phyloP scores from a whole-genome alignment of 2,329 filamentous ascomycete species.

The Westerdykella aurantiaca region DNA sequence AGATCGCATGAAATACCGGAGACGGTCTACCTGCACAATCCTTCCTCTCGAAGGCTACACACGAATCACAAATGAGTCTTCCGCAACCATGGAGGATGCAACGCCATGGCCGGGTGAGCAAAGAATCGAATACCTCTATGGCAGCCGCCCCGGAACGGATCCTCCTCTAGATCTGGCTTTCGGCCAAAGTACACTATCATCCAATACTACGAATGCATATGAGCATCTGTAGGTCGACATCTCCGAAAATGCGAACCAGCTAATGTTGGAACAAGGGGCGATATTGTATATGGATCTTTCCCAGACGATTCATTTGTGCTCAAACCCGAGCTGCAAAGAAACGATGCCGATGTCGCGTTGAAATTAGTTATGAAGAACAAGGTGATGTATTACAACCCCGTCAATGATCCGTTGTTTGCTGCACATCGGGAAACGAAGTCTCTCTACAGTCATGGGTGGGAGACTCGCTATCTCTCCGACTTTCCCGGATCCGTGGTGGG shows the following conservation, averaged over 20 bases:
- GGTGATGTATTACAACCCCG: slow-evolving; percentile 3
- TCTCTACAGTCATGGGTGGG: slow-evolving; percentile 1
- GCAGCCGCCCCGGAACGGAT: too few relatives aligned
- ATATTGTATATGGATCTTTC: too few relatives aligned
- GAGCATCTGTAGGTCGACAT: background rate
- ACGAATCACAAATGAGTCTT: background rate
- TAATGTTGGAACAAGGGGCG: too few relatives aligned
- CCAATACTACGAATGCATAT: background rate
- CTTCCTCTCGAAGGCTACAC: slow-evolving; percentile 2
- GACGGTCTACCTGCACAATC: slow-evolving; percentile 1
- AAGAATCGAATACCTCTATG: background rate
- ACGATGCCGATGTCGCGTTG: slow-evolving; percentile 4
- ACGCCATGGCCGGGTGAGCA: background rate
- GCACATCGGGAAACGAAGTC: slow-evolving; percentile 2
- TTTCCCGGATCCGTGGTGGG: slow-evolving; percentile 1
- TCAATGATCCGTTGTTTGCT: slow-evolving; percentile 7
- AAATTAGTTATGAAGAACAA: slow-evolving; percentile 3
- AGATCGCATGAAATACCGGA: slow-evolving; percentile 1
- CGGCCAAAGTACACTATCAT: slow-evolving; percentile 1
- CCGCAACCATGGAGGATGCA: background rate
- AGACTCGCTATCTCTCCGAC: slow-evolving; percentile 3
- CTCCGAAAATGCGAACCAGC: too few relatives aligned
- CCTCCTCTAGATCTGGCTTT: background rate
- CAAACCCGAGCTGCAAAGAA: slow-evolving; percentile 1
- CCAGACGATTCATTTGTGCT: background rate